phyloP scores from a whole-genome alignment of 1,139 yeast species.

The Hyphopichia pseudoburtonii region DNA sequence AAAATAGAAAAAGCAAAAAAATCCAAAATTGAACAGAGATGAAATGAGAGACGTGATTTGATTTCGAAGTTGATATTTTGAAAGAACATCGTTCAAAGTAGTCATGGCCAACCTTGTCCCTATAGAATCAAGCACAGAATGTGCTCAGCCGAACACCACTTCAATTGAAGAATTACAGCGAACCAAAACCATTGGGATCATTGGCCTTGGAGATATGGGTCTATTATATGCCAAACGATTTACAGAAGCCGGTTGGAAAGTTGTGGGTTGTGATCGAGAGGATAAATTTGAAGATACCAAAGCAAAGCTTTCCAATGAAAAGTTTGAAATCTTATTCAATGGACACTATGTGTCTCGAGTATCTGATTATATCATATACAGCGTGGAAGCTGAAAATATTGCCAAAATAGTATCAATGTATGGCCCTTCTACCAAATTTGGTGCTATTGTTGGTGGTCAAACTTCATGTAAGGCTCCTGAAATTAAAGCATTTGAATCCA shows the following conservation, averaged over 20 bases:
- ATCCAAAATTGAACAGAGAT: not conserved
- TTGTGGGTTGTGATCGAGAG: slow-evolving; percentile 88
- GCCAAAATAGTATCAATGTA: slow-evolving; percentile 67
- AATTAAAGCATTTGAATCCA: slow-evolving; percentile 75
- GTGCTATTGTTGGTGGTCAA: slow-evolving; percentile 96
- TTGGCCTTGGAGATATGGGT: slow-evolving; percentile 98
- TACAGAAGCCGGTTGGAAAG: slow-evolving; percentile 84
- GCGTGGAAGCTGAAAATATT: slow-evolving; percentile 87
- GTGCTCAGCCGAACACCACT: no score
- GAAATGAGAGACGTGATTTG: no score
- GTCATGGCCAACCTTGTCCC: no score
- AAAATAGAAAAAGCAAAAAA: not conserved
- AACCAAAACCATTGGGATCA: slow-evolving; percentile 72
- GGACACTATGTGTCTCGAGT: slow-evolving; percentile 83
- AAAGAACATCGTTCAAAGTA: no score
- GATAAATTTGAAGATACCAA: slow-evolving; percentile 53
- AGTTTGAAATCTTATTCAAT: slow-evolving; percentile 58
- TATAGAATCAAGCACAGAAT: not conserved
- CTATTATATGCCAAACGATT: slow-evolving; percentile 76
- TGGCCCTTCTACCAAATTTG: slow-evolving; percentile 85
- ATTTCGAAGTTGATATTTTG: no score
- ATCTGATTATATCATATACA: slow-evolving; percentile 80
- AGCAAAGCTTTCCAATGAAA: slow-evolving; percentile 40
- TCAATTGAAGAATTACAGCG: slow-evolving; percentile 11
- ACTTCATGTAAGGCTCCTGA: slow-evolving; percentile 95